Base-by-base conservation (phyloP, 2,329 filamentous ascomycete species). In the Sphaceloma murrayae region DNA sequence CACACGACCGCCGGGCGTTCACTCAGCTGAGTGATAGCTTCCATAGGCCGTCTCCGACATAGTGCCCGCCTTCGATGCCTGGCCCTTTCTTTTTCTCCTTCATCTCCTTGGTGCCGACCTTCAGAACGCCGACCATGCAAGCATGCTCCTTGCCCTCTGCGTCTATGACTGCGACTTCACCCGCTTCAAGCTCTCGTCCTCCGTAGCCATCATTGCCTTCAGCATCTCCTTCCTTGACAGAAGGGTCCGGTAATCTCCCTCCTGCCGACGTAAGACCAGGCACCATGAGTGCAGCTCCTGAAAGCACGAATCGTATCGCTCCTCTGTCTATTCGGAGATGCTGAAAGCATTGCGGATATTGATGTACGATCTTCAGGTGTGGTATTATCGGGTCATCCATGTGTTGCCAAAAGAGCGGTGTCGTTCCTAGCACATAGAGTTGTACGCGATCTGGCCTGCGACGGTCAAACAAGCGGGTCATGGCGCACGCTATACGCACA, bases 261-360 rank as follows among this genome's bases (percentile, higher is more conserved):
- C 91, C 91, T 0, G 78, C 66, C 14, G 79, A 86, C 19, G 91
- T 98, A 54, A 98, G 65, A 0, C 91, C 91, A 0, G 91, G 91
- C 1, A 87, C 89, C 91, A 98, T 98, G 51, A 98, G 79, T 10
- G 89, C 86, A 1, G 91, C 91, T 33, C 91, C 91, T 1, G 80
- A 85, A 1, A 98, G 76, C 18, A 98, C 89, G 67, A 98, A 98
- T 49, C 91, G 85, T 58, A 98, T 96, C 4, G 91, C 91, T 50
- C 91, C 91, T 39, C 91, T 78, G 64, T 98, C 91, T 62, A 96
- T 94, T 48, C 88, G 82, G 47, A 98, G 73, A 43, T 77, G 82
- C 13, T 84, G 80, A 62, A 98, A 89, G 48, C 78, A 82, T 53
- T 78, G 69, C 7, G 91, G 91, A 68, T 89, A 96, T 54, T 82